These are phyloP conservation scores for Solanum chaucha DNA, from an alignment of 257 asterid genomes.

Conservation along the genomic window DNA sequence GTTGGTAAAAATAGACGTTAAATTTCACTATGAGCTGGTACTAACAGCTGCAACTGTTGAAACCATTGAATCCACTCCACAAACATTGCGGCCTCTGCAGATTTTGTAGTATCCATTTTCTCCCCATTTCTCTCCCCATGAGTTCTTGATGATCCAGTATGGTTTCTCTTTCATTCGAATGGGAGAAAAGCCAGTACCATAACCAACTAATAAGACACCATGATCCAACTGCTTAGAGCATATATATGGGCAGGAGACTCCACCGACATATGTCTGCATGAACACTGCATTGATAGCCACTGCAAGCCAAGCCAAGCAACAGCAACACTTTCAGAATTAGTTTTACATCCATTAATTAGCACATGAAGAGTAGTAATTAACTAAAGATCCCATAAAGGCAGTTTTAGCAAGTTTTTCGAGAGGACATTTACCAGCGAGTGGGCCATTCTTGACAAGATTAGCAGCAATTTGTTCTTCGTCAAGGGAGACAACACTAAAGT, in stretches of 20 bases:
- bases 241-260: constrained; percentile 80
- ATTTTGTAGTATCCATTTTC: constrained; percentile 68
- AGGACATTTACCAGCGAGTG: constrained; percentile 64
- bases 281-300: constrained; percentile 83
- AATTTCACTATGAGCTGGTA: constrained; percentile 1
- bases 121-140: constrained; percentile 87
- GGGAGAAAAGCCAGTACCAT: constrained; percentile 60
- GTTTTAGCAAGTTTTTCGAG: not conserved
- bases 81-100: constrained; percentile 54
- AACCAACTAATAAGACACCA: constrained; percentile 76
- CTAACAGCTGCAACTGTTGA: constrained; percentile 76
- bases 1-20: not conserved
- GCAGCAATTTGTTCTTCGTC: constrained; percentile 92
- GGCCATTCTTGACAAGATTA: constrained; percentile 79
- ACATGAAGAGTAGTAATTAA: not conserved
- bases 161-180: constrained; percentile 65
- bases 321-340: not conserved
- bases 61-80: constrained; percentile 91
- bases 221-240: constrained; percentile 66
- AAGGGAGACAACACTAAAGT: constrained; percentile 80
- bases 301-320: constrained; percentile 12
- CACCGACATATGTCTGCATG: constrained; percentile 81
- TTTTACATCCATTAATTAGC: not conserved
- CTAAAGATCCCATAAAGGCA: not conserved
- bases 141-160: constrained; percentile 83